Base-by-base conservation (phyloP, 148 eudicot genomes). In the Chenopodium quinoa region DNA sequence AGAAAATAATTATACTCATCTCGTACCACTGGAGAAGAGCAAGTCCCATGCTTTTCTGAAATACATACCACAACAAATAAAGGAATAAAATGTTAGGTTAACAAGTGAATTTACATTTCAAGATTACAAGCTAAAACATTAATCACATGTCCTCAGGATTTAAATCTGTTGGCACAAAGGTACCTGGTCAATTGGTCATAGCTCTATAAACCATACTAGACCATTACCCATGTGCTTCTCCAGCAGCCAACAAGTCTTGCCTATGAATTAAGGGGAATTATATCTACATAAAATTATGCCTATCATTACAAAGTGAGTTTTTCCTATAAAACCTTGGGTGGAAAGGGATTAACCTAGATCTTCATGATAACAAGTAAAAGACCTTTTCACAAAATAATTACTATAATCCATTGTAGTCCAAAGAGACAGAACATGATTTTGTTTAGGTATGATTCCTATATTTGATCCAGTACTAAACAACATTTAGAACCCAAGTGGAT, bases 11-110 rank as follows among this genome's bases (percentile, higher is more conserved):
- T 84, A 37, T 93, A 93, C 83, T 95, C 97, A 73, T 91, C 89
- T 48, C 81, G 80, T 54, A 86, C 50, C 48, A 90, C 97, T 56
- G 95, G 82, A 86, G 80, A 88, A 64, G 94, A 84, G 81, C 99
- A 95, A 71, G 99, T 92, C 71, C 99, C 99, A 76, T 95, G 99
- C 84, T 93, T 95, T 81, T 91, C 98, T 95, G 97, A 72, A 56
- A 85, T 47, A 85, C n/a, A 37, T 23, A 76, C 48, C 48, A 79
- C 50, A 80, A 40, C 7, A 80, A 23, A 86, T 65, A 76, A 80
- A 62, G 25, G 79, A 32, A 71, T 52, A 63, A 81, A 37, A 37
- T 37, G 40, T 37, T 37, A 37, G 50, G 56, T n/a, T 79, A 75
- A 9, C 58, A 74, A 65, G 44, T 27, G 52, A 13, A 71, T 64